Base-by-base conservation (phyloP, 352 stramenopile genomes). In the Pythium plurisporium region DNA sequence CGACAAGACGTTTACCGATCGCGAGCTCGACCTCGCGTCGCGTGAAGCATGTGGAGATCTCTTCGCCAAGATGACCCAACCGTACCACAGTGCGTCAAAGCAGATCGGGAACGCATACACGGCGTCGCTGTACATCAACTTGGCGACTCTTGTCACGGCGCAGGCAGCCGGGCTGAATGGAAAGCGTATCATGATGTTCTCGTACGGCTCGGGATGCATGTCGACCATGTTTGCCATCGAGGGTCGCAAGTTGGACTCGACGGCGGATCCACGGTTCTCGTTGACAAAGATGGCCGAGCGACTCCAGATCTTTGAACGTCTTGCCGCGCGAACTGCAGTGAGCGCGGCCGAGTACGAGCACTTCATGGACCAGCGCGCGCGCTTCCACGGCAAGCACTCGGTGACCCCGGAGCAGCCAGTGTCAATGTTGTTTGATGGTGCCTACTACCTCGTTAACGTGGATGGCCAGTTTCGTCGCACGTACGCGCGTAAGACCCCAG, bases 31-130 rank as follows among this genome's bases (percentile, higher is more conserved):
- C 65, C 71, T 90, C 17, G 66, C 77, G 2, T 71, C 94, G 23
- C 94, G 97, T 62, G 64, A 61, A n/a, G 53, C 96, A 10, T 88
- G 87, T 5, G 79, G 77, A 14, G 59, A 78, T 19, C 70, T 81
- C 12, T 98, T 94, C 62, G 67, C 80, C 9, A 47, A 61, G 40
- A 95, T 88, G 67, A 78, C 98, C 19, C 62, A 63, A 15, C 91
- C 96, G 37, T 79, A 81, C 49, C 97, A 96, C 71, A 67, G 66
- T 14, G 78, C 89, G 0, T 97, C 89, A 10, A 87, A 95, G 63
- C 67, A 82, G 5, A 50, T 99, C 11, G 97, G 97, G 30, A 99
- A 99, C 74, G 98, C 86, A 36, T 99, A 99, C 77, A 98, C 96
- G 2, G 97, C 95, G 11, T 91, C 89, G 12, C 87, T 99, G 17